phyloP scores from a whole-genome alignment of 768 basidiomycete genomes.

The Naematelia encephala region DNA sequence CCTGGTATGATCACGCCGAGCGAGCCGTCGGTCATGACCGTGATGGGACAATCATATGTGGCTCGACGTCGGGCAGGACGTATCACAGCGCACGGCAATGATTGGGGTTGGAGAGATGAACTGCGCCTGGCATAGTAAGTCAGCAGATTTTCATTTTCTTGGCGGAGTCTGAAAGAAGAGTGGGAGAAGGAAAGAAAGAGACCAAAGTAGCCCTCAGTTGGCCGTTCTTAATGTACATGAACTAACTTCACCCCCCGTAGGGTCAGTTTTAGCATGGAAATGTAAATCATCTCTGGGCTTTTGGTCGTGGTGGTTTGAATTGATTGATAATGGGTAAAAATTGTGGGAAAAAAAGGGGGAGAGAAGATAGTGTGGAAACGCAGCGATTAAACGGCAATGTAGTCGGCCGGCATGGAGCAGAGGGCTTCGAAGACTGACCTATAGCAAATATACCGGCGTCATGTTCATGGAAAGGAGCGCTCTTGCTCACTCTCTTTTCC shows the following conservation, averaged over 20 bases:
- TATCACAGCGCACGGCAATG: too few species aligned
- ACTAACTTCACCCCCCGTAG: constrained; percentile 39
- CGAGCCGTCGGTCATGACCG: neutral
- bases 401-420: neutral
- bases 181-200: constrained; percentile 2
- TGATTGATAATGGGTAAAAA: constrained; percentile 1
- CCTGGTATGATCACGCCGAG: constrained; percentile 15
- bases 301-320: neutral
- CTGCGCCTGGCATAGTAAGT: too few species aligned
- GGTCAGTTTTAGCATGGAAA: constrained; percentile 50
- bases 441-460: neutral
- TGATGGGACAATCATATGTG: neutral
- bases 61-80: neutral
- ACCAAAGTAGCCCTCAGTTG: constrained; percentile 26
- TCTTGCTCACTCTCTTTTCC: too few species aligned
- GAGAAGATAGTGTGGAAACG: too few species aligned
- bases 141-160: too few species aligned
- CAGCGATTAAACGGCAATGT: too few species aligned
- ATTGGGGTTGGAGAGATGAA: too few species aligned
- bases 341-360: too few species aligned
- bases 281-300: constrained; percentile 42
- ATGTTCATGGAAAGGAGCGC: neutral
- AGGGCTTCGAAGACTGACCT: neutral
- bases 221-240: constrained; percentile 42
- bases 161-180: neutral